These are phyloP conservation scores for Pelargonium exstipulatum DNA, from an alignment of 441 rosid species.

Conservation along the genomic window DNA sequence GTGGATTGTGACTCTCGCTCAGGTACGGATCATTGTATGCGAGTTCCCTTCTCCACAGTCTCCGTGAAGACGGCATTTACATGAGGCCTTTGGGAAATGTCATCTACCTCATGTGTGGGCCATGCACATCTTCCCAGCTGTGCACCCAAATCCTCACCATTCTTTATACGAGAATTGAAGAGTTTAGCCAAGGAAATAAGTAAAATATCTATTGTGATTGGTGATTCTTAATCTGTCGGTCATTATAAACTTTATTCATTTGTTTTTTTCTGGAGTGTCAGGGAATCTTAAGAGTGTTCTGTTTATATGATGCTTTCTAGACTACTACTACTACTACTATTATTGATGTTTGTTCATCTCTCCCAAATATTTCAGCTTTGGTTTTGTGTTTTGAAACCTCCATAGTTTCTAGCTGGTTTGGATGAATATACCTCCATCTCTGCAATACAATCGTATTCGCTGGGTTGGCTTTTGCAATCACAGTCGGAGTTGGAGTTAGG, in stretches of 20 bases:
- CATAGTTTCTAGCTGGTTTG: background rate
- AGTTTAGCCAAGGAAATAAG: conserved; percentile 29
- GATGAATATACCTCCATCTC: background rate
- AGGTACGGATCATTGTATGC: conserved; percentile 74
- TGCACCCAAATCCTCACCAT: conserved; percentile 56
- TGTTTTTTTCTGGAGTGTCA: background rate
- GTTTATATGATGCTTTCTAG: background rate
- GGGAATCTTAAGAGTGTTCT: background rate
- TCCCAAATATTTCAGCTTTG: background rate
- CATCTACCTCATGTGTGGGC: conserved; percentile 80
- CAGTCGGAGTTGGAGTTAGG: too few species aligned
- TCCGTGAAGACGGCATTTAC: conserved; percentile 71
- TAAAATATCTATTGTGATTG: background rate
- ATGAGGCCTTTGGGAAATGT: conserved; percentile 85
- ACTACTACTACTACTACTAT: background rate
- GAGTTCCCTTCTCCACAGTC: conserved; percentile 53
- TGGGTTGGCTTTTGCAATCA: too few species aligned
- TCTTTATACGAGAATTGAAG: conserved; percentile 50
- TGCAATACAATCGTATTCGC: too few species aligned
- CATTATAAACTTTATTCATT: background rate
- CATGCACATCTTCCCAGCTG: conserved; percentile 62
- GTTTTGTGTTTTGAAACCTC: background rate
- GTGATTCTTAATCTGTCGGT: background rate
- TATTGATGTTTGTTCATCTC: background rate
- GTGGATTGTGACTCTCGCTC: background rate